Evolutionary conservation across 768 basidiomycete species (phyloP), one percentile per base, ranked within the genome.

Genomic region (Botryobasidium botryosum): DNA sequence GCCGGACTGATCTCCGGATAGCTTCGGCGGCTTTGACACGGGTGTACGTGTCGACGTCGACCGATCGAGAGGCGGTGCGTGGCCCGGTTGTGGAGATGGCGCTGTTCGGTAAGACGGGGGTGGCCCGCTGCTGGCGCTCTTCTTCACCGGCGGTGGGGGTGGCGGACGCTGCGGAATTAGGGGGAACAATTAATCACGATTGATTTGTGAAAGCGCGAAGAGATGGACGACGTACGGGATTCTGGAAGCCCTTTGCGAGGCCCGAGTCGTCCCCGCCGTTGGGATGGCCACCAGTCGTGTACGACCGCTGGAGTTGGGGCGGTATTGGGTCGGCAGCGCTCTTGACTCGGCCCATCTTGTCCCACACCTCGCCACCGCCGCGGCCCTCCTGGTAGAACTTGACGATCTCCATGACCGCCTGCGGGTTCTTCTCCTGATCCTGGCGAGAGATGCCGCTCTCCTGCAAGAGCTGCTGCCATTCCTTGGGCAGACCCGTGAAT

Each of bases 361-460:
- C 83, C 84, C 83, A 88, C 26, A 76, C 77, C 55, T 78, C 78
- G 47, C 74, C 72, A 49, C 76, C 71, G 28, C 80, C 75, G 52
- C 56, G 27, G 55, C 56, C 35, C 61, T 90, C 84, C 56, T 97
- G 92, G 61, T 94, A 97, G 64, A 97, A 96, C 57, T 91, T 90
- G 61, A 99, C 92, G 51, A 97, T 92, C 57, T 96, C 94, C 76
- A 91, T 88, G 49, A 97, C 88, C 3, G 88, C 88, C 62, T 94
- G 81, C 0, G 94, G 94, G 56, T 97, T 91, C 68, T 85, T 88
- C 62, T 94, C 91, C 66, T 99, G 94, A 62, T 99, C 90, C 20
- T 66, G 70, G 54, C 82, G 75, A 31, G 87, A 90, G 57, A 97
- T 96, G 44, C 94, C 94, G 51, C 81, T 86, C 60, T 96, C 90